Evolutionary conservation across 2,329 filamentous ascomycete species (phyloP).

Genomic region (Macrophomina tecta): DNA sequence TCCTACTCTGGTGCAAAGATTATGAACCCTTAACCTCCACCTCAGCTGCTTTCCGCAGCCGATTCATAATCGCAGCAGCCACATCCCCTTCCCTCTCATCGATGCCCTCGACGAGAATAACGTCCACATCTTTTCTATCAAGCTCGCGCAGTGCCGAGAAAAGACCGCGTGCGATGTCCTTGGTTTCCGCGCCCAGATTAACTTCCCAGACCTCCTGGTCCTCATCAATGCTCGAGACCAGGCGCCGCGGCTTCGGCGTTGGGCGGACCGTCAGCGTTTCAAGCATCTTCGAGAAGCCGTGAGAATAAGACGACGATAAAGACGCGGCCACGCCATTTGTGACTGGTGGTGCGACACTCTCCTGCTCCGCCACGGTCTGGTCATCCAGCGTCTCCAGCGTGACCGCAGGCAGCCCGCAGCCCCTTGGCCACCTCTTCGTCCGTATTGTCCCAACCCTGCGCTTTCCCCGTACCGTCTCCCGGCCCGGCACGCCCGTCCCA

Average conservation of each 20-base stretch:
- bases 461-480: constrained; percentile 35
- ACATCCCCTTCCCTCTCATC: constrained; percentile 72
- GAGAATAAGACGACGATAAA: not conserved
- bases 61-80: constrained; percentile 70
- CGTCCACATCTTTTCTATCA: constrained; percentile 77
- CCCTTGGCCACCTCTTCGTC: constrained; percentile 37
- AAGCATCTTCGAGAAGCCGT: constrained; percentile 40
- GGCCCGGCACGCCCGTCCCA: constrained; percentile 43
- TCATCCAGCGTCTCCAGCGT: not conserved
- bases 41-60: constrained; percentile 55
- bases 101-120: constrained; percentile 92
- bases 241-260: constrained; percentile 13
- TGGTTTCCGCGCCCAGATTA: constrained; percentile 71
- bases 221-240: not conserved
- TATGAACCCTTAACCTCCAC: constrained; percentile 21
- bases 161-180: constrained; percentile 80
- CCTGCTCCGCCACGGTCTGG: not conserved
- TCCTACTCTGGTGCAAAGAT: too few species aligned
- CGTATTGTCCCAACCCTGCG: constrained; percentile 49
- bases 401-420: constrained; percentile 30
- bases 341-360: not conserved
- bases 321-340: constrained; percentile 2
- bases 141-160: constrained; percentile 88
- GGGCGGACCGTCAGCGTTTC: constrained; percentile 36
- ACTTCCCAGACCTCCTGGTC: constrained; percentile 66